Evolutionary conservation across 2,329 filamentous ascomycete genomes (phyloP).

Genomic region (Cadophora sp.): DNA sequence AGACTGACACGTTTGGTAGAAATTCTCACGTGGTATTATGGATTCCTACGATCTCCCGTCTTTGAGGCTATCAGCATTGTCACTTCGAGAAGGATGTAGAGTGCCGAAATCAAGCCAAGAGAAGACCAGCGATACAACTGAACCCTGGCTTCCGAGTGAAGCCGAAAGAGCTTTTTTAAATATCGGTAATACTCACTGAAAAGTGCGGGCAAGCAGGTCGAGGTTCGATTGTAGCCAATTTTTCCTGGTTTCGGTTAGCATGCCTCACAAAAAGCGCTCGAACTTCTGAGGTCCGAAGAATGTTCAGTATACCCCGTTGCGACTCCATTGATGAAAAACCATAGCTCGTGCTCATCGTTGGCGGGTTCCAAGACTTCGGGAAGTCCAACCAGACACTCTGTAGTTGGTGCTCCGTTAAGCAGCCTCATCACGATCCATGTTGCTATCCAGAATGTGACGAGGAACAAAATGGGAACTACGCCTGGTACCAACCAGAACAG

Average conservation of each 20-base stretch:
- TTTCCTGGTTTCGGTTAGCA: constrained; percentile 49
- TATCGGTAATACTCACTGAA: constrained; percentile 61
- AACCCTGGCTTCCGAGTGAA: not conserved
- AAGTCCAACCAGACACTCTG: constrained; percentile 55
- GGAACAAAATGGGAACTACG: constrained; percentile 52
- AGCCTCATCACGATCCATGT: constrained; percentile 59
- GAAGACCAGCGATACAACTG: not conserved
- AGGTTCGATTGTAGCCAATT: constrained; percentile 73
- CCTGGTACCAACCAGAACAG: constrained; percentile 52
- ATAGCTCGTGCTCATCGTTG: constrained; percentile 66
- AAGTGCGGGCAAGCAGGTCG: constrained; percentile 74
- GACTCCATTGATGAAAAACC: constrained; percentile 81
- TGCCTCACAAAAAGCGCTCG: not conserved
- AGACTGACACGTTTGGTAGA: constrained; percentile 43
- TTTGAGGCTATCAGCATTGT: constrained; percentile 34
- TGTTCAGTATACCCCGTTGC: constrained; percentile 58
- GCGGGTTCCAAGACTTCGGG: constrained; percentile 58
- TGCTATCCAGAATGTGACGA: constrained; percentile 54
- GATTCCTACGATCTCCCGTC: constrained; percentile 65
- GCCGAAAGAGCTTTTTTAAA: constrained; percentile 40
- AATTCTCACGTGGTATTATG: constrained; percentile 73
- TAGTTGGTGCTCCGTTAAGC: constrained; percentile 57
- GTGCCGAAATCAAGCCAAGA: not conserved
- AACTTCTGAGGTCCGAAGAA: not conserved
- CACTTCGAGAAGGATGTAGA: constrained; percentile 40